phyloP scores from a whole-genome alignment of 2,329 filamentous ascomycete genomes.

The Aspergillus costaricaensis region DNA sequence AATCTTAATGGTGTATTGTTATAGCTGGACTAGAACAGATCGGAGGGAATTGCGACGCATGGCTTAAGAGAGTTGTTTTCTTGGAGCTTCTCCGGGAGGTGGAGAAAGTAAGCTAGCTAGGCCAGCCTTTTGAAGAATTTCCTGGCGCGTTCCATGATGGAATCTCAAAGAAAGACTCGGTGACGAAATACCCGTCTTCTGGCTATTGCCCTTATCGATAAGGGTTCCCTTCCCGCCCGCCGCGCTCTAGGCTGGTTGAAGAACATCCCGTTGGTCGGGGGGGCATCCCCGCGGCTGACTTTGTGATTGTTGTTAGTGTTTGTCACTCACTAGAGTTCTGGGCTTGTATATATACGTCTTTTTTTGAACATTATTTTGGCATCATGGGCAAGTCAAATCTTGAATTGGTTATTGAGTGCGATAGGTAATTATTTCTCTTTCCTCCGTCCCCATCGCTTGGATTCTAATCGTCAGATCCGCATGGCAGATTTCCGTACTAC shows the following conservation, averaged over 20 bases:
- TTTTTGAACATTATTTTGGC: neutral
- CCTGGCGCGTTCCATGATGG: conserved; percentile 25
- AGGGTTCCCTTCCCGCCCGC: conserved; percentile 17
- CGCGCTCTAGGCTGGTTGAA: neutral
- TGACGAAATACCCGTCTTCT: conserved; percentile 27
- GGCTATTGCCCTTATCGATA: conserved; percentile 32
- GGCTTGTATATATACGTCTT: neutral
- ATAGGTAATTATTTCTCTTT: conserved; percentile 44
- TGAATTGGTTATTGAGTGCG: conserved; percentile 59
- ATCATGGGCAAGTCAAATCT: conserved; percentile 51
- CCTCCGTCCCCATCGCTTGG: neutral
- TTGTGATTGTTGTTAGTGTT: neutral
- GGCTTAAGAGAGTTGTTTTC: neutral
- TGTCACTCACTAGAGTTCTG: neutral
- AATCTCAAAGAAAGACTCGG: conserved; percentile 28
- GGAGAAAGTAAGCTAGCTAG: neutral
- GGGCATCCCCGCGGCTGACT: neutral
- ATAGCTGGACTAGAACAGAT: neutral
- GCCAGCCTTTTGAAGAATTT: conserved; percentile 18
- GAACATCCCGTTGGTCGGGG: neutral
- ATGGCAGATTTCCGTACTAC: conserved; percentile 74
- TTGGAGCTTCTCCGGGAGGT: neutral
- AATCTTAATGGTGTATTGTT: neutral
- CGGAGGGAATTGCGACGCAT: neutral
- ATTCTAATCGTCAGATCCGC: conserved; percentile 18